phyloP scores from a whole-genome alignment of 257 asterid genomes.

The Solanum medicagineum region DNA sequence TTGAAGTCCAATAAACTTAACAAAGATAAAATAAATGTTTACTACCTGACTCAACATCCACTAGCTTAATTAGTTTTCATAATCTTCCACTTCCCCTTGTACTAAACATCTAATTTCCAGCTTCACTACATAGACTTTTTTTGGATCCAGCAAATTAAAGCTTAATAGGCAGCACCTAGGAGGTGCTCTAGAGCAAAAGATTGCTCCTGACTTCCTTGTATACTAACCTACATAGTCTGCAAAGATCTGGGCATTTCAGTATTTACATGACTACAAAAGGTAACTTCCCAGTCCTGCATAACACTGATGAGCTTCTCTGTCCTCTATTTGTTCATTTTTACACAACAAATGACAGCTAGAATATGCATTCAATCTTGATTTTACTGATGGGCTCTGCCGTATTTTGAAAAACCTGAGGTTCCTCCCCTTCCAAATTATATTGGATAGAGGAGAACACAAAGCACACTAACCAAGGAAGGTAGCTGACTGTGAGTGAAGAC shows the following conservation, averaged over 20 bases:
- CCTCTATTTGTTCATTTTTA: background rate
- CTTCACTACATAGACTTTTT: background rate
- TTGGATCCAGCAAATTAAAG: background rate
- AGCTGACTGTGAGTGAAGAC: slow-evolving; percentile 91
- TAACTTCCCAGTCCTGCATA: background rate
- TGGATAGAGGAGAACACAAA: background rate
- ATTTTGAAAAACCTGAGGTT: background rate
- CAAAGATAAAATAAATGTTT: background rate
- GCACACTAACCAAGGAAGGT: slow-evolving; percentile 71
- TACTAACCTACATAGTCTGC: background rate
- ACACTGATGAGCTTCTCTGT: background rate
- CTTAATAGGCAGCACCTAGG: background rate
- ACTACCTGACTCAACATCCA: background rate
- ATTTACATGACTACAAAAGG: background rate
- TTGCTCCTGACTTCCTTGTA: background rate
- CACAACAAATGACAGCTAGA: background rate
- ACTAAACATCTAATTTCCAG: background rate
- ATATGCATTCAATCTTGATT: background rate
- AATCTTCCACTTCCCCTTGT: background rate
- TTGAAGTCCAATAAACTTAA: background rate
- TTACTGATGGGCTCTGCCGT: background rate
- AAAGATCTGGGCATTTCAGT: background rate
- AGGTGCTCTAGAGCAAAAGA: background rate
- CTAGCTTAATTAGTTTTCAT: background rate
- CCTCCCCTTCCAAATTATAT: background rate